phyloP scores from a whole-genome alignment of 441 rosid species.

The Mallotus repandus region DNA sequence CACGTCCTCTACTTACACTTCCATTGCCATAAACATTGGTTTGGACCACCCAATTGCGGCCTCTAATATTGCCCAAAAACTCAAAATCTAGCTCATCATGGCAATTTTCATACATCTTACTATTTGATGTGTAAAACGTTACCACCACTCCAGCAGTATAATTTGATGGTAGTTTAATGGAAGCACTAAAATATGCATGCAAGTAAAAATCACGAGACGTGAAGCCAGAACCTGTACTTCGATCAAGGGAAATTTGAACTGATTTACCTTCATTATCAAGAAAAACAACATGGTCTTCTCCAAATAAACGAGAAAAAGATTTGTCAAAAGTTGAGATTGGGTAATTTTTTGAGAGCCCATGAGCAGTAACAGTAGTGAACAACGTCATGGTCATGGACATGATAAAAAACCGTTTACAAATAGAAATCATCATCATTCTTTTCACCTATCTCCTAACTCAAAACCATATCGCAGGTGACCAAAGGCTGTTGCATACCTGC shows the following conservation, averaged over 20 bases:
- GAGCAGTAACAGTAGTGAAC: neutral
- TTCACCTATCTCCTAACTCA: neutral
- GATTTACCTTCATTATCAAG: neutral
- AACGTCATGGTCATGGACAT: slow-evolving; percentile 3
- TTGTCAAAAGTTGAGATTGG: neutral
- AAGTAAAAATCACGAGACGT: slow-evolving; percentile 18
- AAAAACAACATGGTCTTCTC: slow-evolving; percentile 1
- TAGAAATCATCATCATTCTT: neutral
- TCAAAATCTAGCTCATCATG: slow-evolving; percentile 45
- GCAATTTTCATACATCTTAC: slow-evolving; percentile 9
- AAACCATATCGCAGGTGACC: neutral
- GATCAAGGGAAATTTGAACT: slow-evolving; percentile 19
- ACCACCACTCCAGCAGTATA: slow-evolving; percentile 38
- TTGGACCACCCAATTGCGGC: slow-evolving; percentile 34
- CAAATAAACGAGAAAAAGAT: slow-evolving; percentile 1
- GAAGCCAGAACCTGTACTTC: slow-evolving; percentile 28
- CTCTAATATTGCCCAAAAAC: slow-evolving; percentile 38
- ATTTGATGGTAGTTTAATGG: slow-evolving; percentile 29
- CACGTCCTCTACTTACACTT: slow-evolving; percentile 26
- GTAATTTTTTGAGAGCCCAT: neutral
- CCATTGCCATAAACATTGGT: slow-evolving; percentile 39
- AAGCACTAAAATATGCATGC: slow-evolving; percentile 30
- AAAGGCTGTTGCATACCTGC: neutral
- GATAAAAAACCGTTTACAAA: neutral
- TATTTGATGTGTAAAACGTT: slow-evolving; percentile 35